A percentile compares a stretch with the other conserved stretches of the same genome.
Evolutionary conservation across 2,329 filamentous ascomycete genomes (phyloP).

Genomic region (Penicillium janthinellum): DNA sequence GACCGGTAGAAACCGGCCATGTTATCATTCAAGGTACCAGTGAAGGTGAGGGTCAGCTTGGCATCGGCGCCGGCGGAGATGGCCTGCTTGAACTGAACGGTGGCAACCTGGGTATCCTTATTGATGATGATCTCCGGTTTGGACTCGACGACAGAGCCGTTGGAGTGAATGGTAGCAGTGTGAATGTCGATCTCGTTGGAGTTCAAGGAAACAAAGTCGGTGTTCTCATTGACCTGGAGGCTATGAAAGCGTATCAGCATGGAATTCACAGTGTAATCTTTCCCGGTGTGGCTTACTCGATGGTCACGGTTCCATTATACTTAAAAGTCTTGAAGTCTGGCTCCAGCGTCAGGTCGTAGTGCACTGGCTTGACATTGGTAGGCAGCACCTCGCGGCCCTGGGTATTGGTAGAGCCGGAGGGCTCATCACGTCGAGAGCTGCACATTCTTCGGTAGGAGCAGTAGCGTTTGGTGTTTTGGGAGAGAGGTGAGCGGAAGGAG

Average conservation of each 20-base stretch:
- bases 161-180: constrained; percentile 66
- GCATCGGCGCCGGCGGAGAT: constrained; percentile 76
- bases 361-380: constrained; percentile 84
- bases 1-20: constrained; percentile 98
- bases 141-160: constrained; percentile 59
- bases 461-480: constrained; percentile 52
- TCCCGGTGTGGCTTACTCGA: constrained; percentile 61
- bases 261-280: background rate
- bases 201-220: constrained; percentile 83
- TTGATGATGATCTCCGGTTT: constrained; percentile 71
- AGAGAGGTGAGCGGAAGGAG: constrained; percentile 29
- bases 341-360: constrained; percentile 91
- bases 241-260: constrained; percentile 37
- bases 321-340: constrained; percentile 85
- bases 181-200: constrained; percentile 84
- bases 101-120: constrained; percentile 78
- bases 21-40: constrained; percentile 81
- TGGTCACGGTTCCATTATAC: constrained; percentile 80
- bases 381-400: constrained; percentile 82
- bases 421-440: constrained; percentile 65
- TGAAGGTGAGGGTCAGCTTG: constrained; percentile 75
- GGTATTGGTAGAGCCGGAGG: constrained; percentile 60
- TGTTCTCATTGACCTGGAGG: constrained; percentile 81
- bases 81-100: constrained; percentile 73
- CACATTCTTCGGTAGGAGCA: constrained; percentile 79